A percentile compares a stretch with the other conserved stretches of the same genome.
Conservation (phyloP, 2,329 filamentous ascomycete species). For the Mariannaea elegans region DNA sequence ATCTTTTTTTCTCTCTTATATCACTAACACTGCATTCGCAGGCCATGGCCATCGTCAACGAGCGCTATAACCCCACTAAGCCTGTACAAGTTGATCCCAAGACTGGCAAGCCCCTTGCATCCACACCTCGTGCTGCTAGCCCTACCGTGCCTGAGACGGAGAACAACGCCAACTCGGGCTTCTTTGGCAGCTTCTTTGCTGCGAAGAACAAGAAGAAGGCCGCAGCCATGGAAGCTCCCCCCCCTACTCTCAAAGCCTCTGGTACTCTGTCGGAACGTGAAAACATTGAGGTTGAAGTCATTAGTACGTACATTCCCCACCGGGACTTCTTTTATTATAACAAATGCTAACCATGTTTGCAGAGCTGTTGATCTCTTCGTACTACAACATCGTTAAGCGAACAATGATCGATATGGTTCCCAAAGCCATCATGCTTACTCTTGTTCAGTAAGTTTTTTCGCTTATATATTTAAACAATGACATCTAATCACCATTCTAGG, state of each 20-base stretch:
- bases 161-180: conserved; percentile 72
- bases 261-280: conserved; percentile 94
- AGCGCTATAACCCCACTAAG: conserved; percentile 82
- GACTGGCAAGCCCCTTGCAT: conserved; percentile 88
- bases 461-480: too few relatives aligned
- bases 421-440: conserved; percentile 97
- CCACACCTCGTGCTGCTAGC: conserved; percentile 77
- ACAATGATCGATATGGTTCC: conserved; percentile 99
- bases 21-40: conserved; percentile 42
- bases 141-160: conserved; percentile 70
- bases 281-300: conserved; percentile 95
- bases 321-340: not conserved
- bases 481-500: conserved; percentile 55
- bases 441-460: conserved; percentile 81
- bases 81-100: conserved; percentile 97
- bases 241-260: conserved; percentile 91
- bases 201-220: conserved; percentile 99
- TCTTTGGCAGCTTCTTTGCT: conserved; percentile 98
- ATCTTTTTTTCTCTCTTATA: not conserved
- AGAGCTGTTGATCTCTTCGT: conserved; percentile 95
- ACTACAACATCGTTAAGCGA: conserved; percentile 97
- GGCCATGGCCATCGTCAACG: conserved; percentile 98
- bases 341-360: conserved; percentile 27
- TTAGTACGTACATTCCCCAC: conserved; percentile 72
- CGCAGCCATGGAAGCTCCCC: conserved; percentile 98